Evolutionary conservation across 1,284 basidiomycete genomes (phyloP), one percentile per base, ranked within the genome.

Genomic region (Cryptococcus neoformans): DNA sequence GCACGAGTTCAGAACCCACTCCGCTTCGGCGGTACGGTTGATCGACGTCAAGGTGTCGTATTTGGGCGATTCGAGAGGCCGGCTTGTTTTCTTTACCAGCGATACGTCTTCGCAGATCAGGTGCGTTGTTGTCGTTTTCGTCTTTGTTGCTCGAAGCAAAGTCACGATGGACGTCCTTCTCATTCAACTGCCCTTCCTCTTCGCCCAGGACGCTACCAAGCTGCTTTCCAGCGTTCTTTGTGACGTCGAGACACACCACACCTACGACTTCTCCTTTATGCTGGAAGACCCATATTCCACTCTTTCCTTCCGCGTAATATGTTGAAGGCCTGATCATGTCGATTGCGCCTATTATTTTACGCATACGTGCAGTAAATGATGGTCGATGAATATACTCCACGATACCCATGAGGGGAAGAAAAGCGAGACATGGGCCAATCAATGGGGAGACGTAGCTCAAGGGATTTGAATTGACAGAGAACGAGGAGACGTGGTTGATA

Each of bases 1-100:
- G 66, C 11, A 91, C 75, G 28, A 92, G 75, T 69, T 90, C 89
- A 12, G 83, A 78, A 64, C 88, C 87, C 42, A 88, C 80, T 5
- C 80, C 80, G 11, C 81, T 76, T 6, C 64, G 64, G 45, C 87
- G 82, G 67, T 84, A 88, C 6, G 78, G 80, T 56, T 85, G 83
- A 51, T 88, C 85, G 42, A 89, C 83, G 64, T 83, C 86, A 69
- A 90, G 84, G 70, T 91, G 90, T 35, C 88, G 84, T 59, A 92
- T 85, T n/a, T 81, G 79, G 8, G 85, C 87, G 12, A 80, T 78
- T 35, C 73, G 66, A 9, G 82, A 46, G 77, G 77, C 38, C 68
- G 76, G 4, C 38, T 17, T 12, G 49, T 21, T 36, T 28, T 34
- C 28, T 21, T 45, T 5, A 14, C 46, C 14, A 11, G 39, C 16